Base-by-base conservation (phyloP, 257 asterid genomes). In the Orobanche coerulescens region DNA sequence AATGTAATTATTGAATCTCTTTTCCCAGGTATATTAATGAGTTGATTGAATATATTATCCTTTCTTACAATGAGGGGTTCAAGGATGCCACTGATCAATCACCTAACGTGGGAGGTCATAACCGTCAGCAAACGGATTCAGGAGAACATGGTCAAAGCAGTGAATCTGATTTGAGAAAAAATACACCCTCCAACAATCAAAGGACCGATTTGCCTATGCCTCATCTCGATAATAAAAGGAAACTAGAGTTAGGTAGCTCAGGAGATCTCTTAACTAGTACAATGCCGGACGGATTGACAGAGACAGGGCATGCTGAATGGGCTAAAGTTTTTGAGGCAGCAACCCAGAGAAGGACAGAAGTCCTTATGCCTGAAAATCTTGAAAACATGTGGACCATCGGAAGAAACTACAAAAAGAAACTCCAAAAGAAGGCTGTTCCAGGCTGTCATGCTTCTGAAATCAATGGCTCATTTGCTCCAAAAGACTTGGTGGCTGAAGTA, bases 311-410 rank as follows among this genome's bases (percentile, higher is more conserved):
- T 37, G 89, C 87, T 69, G 95, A 84, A 56, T 93, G 99, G 99
- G 99, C 95, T 26, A 84, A 86, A 71, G 81, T 50, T 51, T 81
- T 86, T 67, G 97, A 93, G 64, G 97, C 97, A 62, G 95, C 96
- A 51, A 87, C 86, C 50, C 97, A 89, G 83, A 84, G 97, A 82
- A 93, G 99, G 83, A 84, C 92, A 58, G 99, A 93, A 79, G 99
- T 93, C 66, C 88, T 93, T 60, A 87, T 66, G 88, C 99, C 99
- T 50, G 99, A 93, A 79, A 89, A 93, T 78, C 97, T 93, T 70
- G 99, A 93, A 67, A 89, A 93, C 76, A 84, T 93, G 96, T 93
- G 99, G 99, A 56, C 96, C 11, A 93, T 81, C 31, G 99, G 99
- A 71, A 82, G 99, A 81, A 87, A 93, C 73, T 89, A 93, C 67